These are phyloP conservation scores for Suillus brevipes DNA, from an alignment of 768 basidiomycete genomes.

Conservation along the genomic window DNA sequence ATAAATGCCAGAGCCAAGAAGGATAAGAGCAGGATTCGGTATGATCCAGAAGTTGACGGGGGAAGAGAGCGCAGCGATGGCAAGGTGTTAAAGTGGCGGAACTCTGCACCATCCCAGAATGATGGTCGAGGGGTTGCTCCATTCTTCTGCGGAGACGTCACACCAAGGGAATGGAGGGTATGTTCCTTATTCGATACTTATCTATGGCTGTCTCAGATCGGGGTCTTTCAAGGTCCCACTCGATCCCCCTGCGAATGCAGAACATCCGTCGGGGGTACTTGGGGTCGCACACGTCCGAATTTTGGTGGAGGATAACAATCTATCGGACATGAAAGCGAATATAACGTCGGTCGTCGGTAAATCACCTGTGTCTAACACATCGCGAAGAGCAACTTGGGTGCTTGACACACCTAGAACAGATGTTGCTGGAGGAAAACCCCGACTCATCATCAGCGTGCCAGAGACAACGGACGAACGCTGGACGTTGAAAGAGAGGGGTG, in stretches of 20 bases:
- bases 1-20: constrained; percentile 52
- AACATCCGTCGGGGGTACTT: constrained; percentile 50
- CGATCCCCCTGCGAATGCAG: constrained; percentile 44
- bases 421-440: constrained; percentile 18
- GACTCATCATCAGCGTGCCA: constrained; percentile 40
- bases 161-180: constrained; percentile 59
- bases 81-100: constrained; percentile 55
- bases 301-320: constrained; percentile 32
- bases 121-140: constrained; percentile 44
- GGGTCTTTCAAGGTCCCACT: constrained; percentile 45
- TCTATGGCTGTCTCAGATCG: constrained; percentile 1
- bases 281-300: constrained; percentile 54
- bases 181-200: constrained; percentile 18
- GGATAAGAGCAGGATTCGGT: constrained; percentile 42
- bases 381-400: constrained; percentile 39
- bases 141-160: constrained; percentile 77
- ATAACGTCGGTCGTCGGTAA: constrained; percentile 51
- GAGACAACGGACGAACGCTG: constrained; percentile 34
- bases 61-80: constrained; percentile 62
- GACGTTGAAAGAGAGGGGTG: constrained; percentile 30
- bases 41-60: constrained; percentile 46
- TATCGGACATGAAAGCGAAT: constrained; percentile 36
- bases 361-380: constrained; percentile 30
- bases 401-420: constrained; percentile 37
- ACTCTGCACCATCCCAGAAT: constrained; percentile 39